Evolutionary conservation across 352 stramenopile genomes (phyloP).

Genomic region (Pythium diclinum): DNA sequence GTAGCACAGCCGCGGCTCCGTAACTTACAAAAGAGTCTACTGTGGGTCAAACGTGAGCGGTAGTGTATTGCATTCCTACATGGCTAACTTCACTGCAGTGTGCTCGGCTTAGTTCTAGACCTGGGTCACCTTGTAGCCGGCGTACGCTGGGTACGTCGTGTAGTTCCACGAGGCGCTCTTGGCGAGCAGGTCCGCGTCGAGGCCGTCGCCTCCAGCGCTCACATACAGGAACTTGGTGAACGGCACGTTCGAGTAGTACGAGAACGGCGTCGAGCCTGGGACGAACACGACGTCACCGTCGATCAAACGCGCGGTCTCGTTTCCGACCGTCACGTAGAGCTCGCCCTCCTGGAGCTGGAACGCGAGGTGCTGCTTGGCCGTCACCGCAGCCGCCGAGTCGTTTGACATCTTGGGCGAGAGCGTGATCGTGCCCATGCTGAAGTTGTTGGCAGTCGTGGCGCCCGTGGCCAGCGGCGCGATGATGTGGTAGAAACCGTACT

Average conservation of each 20-base stretch:
- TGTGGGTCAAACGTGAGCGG: too few species aligned
- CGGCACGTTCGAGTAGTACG: constrained; percentile 45
- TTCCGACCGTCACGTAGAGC: constrained; percentile 37
- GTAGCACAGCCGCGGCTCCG: too few species aligned
- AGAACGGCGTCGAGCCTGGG: constrained; percentile 40
- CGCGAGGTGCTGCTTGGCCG: constrained; percentile 42
- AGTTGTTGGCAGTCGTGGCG: constrained; percentile 47
- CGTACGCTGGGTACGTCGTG: constrained; percentile 41
- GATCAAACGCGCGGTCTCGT: constrained; percentile 41
- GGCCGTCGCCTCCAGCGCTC: constrained; percentile 42
- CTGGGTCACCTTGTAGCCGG: constrained; percentile 22
- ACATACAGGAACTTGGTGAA: constrained; percentile 62
- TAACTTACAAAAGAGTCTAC: background rate
- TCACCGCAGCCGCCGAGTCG: constrained; percentile 37
- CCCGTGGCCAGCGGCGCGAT: constrained; percentile 47
- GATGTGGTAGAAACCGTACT: constrained; percentile 48
- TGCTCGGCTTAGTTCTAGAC: background rate
- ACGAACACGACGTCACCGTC: constrained; percentile 52
- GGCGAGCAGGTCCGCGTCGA: constrained; percentile 43
- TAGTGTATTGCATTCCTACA: background rate
- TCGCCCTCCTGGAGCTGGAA: constrained; percentile 53
- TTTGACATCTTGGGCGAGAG: constrained; percentile 45
- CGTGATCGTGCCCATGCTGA: constrained; percentile 55
- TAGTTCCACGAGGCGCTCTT: constrained; percentile 46
- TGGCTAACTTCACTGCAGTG: background rate